Base-by-base conservation (phyloP, 2,329 filamentous ascomycete species). In the Paecilomyces variotii region DNA sequence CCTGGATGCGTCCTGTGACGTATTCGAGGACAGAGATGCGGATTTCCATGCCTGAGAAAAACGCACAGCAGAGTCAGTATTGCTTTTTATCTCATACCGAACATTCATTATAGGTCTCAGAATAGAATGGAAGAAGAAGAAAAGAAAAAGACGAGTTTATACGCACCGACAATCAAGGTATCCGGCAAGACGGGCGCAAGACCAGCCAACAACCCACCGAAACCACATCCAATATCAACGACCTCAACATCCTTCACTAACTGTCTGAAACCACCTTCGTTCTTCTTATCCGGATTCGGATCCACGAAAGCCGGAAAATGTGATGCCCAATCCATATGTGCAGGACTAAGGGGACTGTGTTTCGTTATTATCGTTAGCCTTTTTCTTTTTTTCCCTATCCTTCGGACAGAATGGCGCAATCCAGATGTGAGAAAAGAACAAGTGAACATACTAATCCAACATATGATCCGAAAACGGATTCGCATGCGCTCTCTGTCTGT, bases 401-500 rank as follows among this genome's bases (percentile, higher is more conserved):
- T 19, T 19, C 45, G n/a, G n/a, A n/a, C n/a, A 56, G 26, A 32
- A 12, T 3, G 19, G 49, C 58, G 25, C 25, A 26, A 26, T 55
- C 45, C 11, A 49, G 35, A 50, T 4, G 45, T 60, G 56, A 54
- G 34, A 9, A 57, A 25, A 9, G 39, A 4, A 54, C 10, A 51
- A 14, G 53, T 19, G 19, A 19, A 79, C 85, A 68, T 83, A 96
- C 94, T 99, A 99, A 68, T 83, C 82, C 71, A 99, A 80, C 59
- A 84, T 80, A 79, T 99, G 94, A 70, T 99, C 94, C 2, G 93
- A 97, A 77, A 99, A 99, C 5, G 93, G 92, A 78, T 99, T 99
- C 62, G 94, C 94, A 78, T 99, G 94, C 39, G 94, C 94, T 74
- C 94, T 85, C 76, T 99, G 94, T 58, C 94, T 86, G 74, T 96